These are phyloP conservation scores for Aureobasidium sp. DNA, from an alignment of 2,329 filamentous ascomycete species.

Conservation along the genomic window DNA sequence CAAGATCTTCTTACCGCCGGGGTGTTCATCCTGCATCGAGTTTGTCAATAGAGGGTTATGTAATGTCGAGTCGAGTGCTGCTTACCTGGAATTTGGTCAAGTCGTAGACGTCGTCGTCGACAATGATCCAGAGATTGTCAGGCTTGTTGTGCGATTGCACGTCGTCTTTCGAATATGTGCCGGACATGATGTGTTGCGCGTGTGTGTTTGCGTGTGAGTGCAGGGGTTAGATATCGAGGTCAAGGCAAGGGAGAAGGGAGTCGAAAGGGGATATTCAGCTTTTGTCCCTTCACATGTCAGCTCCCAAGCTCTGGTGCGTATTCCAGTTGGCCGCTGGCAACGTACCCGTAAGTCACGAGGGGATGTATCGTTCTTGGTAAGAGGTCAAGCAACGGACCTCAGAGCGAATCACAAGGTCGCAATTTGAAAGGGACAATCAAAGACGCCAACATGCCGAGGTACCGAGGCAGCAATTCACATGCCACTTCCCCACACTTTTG, in stretches of 20 bases:
- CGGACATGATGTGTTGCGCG: conserved; percentile 61
- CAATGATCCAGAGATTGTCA: conserved; percentile 77
- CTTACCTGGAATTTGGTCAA: conserved; percentile 56
- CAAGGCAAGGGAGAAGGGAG: conserved; percentile 12
- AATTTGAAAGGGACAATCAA: not conserved
- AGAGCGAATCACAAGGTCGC: conserved; percentile 6
- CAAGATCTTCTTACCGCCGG: conserved; percentile 59
- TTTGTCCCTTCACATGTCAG: conserved; percentile 13
- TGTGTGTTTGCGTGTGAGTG: not conserved
- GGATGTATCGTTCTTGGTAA: not conserved
- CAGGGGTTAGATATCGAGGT: not conserved
- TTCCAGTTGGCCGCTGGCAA: not conserved
- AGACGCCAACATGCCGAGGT: not conserved
- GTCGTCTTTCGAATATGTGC: conserved; percentile 75
- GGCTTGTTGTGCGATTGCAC: conserved; percentile 88
- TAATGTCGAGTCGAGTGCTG: not conserved
- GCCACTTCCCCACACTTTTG: conserved; percentile 1
- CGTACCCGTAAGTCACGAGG: conserved; percentile 11
- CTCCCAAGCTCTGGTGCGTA: not conserved
- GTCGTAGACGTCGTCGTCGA: conserved; percentile 95
- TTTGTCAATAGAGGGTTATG: not conserved
- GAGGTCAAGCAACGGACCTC: not conserved
- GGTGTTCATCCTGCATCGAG: conserved; percentile 36
- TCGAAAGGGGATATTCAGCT: conserved; percentile 5
- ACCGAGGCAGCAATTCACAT: conserved; percentile 8